Conservation (phyloP, 192 early-diverging fungal species). For the Entophlyctis luteolus region DNA sequence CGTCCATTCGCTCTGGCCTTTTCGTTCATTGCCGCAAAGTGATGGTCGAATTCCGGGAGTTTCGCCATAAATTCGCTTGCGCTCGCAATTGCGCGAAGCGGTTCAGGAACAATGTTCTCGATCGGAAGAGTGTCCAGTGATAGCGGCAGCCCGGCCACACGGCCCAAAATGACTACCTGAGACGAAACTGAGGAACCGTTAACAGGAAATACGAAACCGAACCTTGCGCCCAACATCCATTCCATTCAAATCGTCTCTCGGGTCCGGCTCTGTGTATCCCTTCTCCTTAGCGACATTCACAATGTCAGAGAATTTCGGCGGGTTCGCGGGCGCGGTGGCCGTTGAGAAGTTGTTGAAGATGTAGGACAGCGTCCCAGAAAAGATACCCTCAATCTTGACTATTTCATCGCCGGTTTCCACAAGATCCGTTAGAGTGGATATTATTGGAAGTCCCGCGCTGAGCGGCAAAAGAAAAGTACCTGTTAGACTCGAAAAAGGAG, state of each 20-base stretch:
- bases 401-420: constrained; percentile 92
- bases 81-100: constrained; percentile 63
- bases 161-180: constrained; percentile 77
- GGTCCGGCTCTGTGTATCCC: constrained; percentile 98
- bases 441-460: constrained; percentile 90
- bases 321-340: constrained; percentile 31
- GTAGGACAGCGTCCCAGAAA: constrained; percentile 95
- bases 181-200: constrained; percentile 5
- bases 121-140: constrained; percentile 74
- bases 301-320: constrained; percentile 78
- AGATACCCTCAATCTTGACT: constrained; percentile 90
- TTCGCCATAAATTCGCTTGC: constrained; percentile 81
- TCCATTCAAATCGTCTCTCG: constrained; percentile 96
- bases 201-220: constrained; percentile 8
- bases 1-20: constrained; percentile 64
- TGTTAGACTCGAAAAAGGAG: neutral
- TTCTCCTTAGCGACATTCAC: constrained; percentile 85
- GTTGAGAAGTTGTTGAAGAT: constrained; percentile 96
- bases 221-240: constrained; percentile 99
- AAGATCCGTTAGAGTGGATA: constrained; percentile 85
- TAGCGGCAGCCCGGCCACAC: constrained; percentile 78
- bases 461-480: neutral
- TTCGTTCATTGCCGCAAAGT: constrained; percentile 79
- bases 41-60: constrained; percentile 78
- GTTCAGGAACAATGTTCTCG: constrained; percentile 94